Evolutionary conservation across 495 filamentous ascomycete species (phyloP), one percentile per base, ranked within the genome.

Genomic region (Cryomyces minteri): DNA sequence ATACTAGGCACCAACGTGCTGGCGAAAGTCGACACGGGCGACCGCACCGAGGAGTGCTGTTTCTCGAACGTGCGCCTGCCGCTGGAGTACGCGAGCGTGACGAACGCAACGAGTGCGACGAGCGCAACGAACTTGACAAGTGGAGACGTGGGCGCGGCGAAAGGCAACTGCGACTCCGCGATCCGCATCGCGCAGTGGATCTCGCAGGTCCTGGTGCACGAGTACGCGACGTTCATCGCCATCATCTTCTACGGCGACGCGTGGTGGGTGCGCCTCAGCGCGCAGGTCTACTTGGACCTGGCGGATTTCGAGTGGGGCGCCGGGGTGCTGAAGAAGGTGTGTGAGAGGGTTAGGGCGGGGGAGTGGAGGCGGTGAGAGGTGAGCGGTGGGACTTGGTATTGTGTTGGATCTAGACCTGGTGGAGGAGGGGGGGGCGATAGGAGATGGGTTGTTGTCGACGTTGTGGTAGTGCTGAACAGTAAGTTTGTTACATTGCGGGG

Each of bases 1-100:
- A 46, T 53, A 0, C 60, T 94, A 2, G 80, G 76, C 0, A 93
- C 88, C 1, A 67, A 78, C 43, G 69, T 90, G 4, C 53, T 93
- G 53, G 18, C 18, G 18, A 25, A 2, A 25, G 18, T 25, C 18
- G 52, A 60, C 49, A 66, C 78, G 43, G 65, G 62, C 30, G 43
- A 70, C 38, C 43, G 47, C 43, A 60, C 41, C 43, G 59, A 65
- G 28, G 34, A 58, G 6, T 78, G 73, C 54, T 63, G 58, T 32
- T 59, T 94, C 65, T 65, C 71, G 4, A 93, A 85, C 46, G 72
- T 94, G 0, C 66, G 71, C n/a, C 61, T 94, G 49, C 88, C 88
- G 6, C 49, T 94, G 25, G 51, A 50, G 4, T 52, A 71, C 5
- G 33, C 10, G 2, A 41, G 45, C 10, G 31, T 53, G 5, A 39